Base-by-base conservation (phyloP, 2,329 filamentous ascomycete species). In the Penicillium thymicola region DNA sequence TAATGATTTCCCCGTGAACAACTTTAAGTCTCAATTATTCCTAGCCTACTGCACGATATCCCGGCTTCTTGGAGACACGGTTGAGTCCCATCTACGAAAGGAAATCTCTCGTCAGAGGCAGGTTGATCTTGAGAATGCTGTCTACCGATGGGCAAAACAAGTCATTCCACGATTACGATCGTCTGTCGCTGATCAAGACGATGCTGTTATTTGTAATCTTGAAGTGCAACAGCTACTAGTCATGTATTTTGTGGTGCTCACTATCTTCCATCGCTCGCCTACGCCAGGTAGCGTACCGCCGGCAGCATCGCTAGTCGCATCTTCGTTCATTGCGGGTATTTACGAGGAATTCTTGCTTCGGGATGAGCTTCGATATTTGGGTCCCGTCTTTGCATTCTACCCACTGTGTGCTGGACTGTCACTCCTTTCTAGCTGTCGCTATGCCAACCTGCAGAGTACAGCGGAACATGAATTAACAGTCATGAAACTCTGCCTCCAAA, bases 331-430 rank as follows among this genome's bases (percentile, higher is more conserved):
- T 25, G 74, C 72, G 0, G 74, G 75, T 0, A 74, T 78, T 2
- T 76, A 75, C 28, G 74, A 76, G 50, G 72, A 75, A 41, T 74
- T 78, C 44, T 69, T 78, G 23, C 69, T 74, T 23, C 65, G 72
- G 0, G 74, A 76, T 49, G 74, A 78, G 46, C 67, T 77, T 11
- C 70, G 72, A 23, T 75, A 72, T 27, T 61, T 77, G 1, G 75
- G 74, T 0, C 73, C 75, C 0, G 73, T 75, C 4, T 77, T 73
- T 52, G 74, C 75, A 4, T 76, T 77, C 59, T 76, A 76, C 50
- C 72, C 72, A 16, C 66, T 77, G 3, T 72, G 71, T 13, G 73
- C 75, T 2, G 75, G 75, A 0, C 65, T 76, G 34, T 68, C 73
- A 0, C 68, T 75, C n/a, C 67, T 76, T 0, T 75, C 74, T 2